Evolutionary conservation across 2,329 filamentous ascomycete species (phyloP), one percentile per base, ranked within the genome.

Genomic region (Pseudogymnoascus sp.): DNA sequence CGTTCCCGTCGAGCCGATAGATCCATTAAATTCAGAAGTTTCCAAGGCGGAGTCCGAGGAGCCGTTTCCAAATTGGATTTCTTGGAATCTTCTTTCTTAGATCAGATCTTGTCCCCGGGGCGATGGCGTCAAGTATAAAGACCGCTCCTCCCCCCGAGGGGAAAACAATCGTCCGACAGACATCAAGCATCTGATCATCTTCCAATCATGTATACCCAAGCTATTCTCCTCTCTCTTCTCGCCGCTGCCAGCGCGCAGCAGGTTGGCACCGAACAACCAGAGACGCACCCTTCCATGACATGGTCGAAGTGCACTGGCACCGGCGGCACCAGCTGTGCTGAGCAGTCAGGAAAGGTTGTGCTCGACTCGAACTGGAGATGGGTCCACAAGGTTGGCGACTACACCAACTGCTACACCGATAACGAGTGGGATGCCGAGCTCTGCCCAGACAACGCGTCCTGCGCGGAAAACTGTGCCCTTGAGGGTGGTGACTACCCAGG

Each of bases 321-420:
- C 9, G 57, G 57, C 25, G 69, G 68, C 41, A 75, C 77, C 57
- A 53, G 47, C 47, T 84, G 82, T 70, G 76, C 76, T 2, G 76
- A 73, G 20, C 73, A 78, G 61, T 71, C 71, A 58, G 79, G 78
- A 28, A 77, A 77, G 57, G 74, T 84, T 58, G 77, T 79, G 37
- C 71, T 84, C 64, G 81, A 84, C 67, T 67, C 79, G 63, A 84
- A 83, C 73, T 84, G 81, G 81, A 76, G 81, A 60, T 84, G 82
- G 82, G 70, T 82, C 57, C 80, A 84, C 71, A 71, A 73, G 33
- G 75, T 72, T 37, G 67, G 67, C 25, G 76, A 76, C 41, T 79
- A 75, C 33, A 71, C 68, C 30, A 72, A 71, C 64, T 75, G 74
- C 70, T 75, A 75, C 63, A 74, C 72, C 2, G 72, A 78, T 71